Percentiles rank a stretch among this genome's conserved stretches.
phyloP scores from a whole-genome alignment of 805 yeast genomes.

The Saccharomycopsis oosterbeekiorum region DNA sequence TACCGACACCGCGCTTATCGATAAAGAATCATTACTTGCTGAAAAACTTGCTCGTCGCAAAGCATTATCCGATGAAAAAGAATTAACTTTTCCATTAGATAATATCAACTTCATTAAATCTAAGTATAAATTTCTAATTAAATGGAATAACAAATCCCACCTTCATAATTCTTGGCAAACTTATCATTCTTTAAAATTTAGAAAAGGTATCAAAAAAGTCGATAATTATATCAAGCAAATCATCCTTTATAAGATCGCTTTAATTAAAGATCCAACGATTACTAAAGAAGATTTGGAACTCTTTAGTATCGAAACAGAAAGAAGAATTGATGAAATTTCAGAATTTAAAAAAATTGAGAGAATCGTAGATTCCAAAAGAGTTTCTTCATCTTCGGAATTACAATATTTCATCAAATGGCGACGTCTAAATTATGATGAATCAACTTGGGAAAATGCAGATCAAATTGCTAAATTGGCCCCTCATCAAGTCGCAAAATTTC shows the following conservation, averaged over 20 bases:
- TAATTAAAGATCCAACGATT: constrained; percentile 69
- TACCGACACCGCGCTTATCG: neutral
- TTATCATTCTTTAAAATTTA: constrained; percentile 40
- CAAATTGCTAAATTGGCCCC: constrained; percentile 81
- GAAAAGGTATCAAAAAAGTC: constrained; percentile 72
- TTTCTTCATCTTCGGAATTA: constrained; percentile 44
- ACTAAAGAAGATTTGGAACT: constrained; percentile 89
- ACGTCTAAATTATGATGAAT: constrained; percentile 85
- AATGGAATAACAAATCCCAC: constrained; percentile 85
- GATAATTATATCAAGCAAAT: constrained; percentile 83
- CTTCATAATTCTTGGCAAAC: constrained; percentile 93
- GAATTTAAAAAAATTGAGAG: constrained; percentile 86
- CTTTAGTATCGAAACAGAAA: constrained; percentile 83
- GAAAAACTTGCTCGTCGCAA: constrained; percentile 17
- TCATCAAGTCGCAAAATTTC: constrained; percentile 71
- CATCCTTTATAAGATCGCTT: constrained; percentile 62
- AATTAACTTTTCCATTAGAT: constrained; percentile 19
- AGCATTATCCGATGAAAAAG: constrained; percentile 27
- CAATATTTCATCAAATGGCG: constrained; percentile 91
- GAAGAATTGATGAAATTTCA: constrained; percentile 70
- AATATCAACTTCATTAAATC: constrained; percentile 45
- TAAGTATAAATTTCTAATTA: constrained; percentile 54
- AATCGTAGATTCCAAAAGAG: constrained; percentile 76
- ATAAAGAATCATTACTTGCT: constrained; percentile 16
- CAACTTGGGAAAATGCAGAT: constrained; percentile 94